These are phyloP conservation scores for Hygrophorus pudorinus DNA, from an alignment of 768 basidiomycete genomes.

Conservation along the genomic window DNA sequence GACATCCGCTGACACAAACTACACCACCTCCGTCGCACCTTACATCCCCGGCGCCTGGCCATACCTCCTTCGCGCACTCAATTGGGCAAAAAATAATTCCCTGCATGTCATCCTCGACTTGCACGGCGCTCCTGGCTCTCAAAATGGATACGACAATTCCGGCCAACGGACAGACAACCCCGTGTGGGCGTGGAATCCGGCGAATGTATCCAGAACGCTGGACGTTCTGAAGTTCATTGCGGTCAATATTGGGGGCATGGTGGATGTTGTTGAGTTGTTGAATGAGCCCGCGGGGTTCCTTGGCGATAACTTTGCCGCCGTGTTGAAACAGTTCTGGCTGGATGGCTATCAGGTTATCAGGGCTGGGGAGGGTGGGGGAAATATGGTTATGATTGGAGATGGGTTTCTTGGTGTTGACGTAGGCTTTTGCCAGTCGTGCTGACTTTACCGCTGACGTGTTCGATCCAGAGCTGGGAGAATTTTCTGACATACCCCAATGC, in stretches of 20 bases:
- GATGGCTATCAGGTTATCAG: slow-evolving; percentile 53
- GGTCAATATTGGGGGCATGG: slow-evolving; percentile 40
- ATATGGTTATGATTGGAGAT: slow-evolving; percentile 64
- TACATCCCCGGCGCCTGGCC: slow-evolving; percentile 61
- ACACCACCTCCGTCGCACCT: slow-evolving; percentile 36
- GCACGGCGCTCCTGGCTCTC: slow-evolving; percentile 61
- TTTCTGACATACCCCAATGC: slow-evolving; percentile 45
- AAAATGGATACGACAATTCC: slow-evolving; percentile 67
- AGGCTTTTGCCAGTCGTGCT: background rate
- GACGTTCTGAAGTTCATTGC: slow-evolving; percentile 49
- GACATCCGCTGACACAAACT: slow-evolving; percentile 41
- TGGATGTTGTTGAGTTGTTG: slow-evolving; percentile 57
- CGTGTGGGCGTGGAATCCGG: slow-evolving; percentile 42
- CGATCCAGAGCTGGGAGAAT: slow-evolving; percentile 43
- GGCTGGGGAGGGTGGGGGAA: slow-evolving; percentile 31
- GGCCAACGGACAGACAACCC: slow-evolving; percentile 50
- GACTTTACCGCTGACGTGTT: background rate
- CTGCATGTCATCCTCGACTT: slow-evolving; percentile 69
- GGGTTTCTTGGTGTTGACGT: slow-evolving; percentile 39
- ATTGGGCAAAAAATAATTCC: slow-evolving; percentile 51
- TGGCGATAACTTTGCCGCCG: slow-evolving; percentile 28
- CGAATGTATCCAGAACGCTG: slow-evolving; percentile 43
- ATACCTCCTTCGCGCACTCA: slow-evolving; percentile 52
- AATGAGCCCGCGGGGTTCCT: slow-evolving; percentile 60
- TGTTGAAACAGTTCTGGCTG: slow-evolving; percentile 44